Conservation (phyloP, 305 asterid genomes). For the Solanum chacoense region DNA sequence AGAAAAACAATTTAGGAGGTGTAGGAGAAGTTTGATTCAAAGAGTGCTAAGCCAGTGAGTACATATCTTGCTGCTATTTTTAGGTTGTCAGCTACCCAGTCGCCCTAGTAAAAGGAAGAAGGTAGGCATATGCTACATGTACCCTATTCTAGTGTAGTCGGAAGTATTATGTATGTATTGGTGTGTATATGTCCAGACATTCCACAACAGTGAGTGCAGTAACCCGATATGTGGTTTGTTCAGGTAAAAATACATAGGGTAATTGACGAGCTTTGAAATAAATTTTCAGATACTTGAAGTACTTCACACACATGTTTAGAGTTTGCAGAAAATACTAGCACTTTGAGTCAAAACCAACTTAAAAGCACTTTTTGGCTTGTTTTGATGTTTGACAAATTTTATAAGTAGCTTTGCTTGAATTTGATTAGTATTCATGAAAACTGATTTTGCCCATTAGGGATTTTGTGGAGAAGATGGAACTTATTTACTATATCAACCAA, state of each 20-base stretch:
- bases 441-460: background rate
- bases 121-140: background rate
- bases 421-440: background rate
- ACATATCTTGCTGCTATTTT: background rate
- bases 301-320: background rate
- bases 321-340: background rate
- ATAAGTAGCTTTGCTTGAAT: background rate
- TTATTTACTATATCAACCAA: background rate
- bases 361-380: background rate
- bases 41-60: background rate
- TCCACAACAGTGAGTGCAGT: background rate
- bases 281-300: background rate
- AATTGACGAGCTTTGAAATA: background rate
- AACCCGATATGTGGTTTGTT: background rate
- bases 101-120: background rate
- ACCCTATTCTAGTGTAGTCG: background rate
- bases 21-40: background rate
- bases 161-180: background rate
- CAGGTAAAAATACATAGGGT: background rate
- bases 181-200: background rate
- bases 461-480: background rate
- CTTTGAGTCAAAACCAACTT: background rate
- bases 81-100: background rate
- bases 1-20: background rate
- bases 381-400: background rate